These are phyloP conservation scores for Globisporangium cystogenes DNA, from an alignment of 352 stramenopile species.

Conservation along the genomic window DNA sequence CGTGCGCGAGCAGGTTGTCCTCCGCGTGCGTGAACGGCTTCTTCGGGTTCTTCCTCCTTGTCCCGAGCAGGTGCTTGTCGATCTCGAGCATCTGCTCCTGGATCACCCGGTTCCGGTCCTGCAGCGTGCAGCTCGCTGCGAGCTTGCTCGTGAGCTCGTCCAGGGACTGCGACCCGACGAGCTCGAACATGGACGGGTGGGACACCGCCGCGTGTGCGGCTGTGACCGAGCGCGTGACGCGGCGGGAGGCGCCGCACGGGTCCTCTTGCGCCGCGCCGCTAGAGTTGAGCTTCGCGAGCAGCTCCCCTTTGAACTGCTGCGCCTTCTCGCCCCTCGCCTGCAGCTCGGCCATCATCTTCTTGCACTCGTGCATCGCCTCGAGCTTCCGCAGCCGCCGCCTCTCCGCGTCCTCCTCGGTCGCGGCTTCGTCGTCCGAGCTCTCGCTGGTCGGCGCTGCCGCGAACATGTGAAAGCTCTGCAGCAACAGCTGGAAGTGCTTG, in stretches of 20 bases:
- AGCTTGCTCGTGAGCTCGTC: constrained; percentile 50
- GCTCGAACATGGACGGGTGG: constrained; percentile 84
- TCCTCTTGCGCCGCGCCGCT: constrained; percentile 11
- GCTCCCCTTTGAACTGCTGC: constrained; percentile 49
- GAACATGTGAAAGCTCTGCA: constrained; percentile 68
- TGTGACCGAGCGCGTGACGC: constrained; percentile 74
- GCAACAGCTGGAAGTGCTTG: constrained; percentile 79
- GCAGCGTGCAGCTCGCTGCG: constrained; percentile 29
- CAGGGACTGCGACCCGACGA: constrained; percentile 60
- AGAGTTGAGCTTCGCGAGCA: constrained; percentile 60
- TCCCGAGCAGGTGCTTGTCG: constrained; percentile 59
- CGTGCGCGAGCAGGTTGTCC: constrained; percentile 62
- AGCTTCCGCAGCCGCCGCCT: background rate
- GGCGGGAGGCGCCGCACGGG: constrained; percentile 20
- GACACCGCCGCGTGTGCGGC: constrained; percentile 72
- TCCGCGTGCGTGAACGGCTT: constrained; percentile 51
- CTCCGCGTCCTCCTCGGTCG: background rate
- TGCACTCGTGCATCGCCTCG: constrained; percentile 25
- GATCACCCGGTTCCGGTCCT: constrained; percentile 45
- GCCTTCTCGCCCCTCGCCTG: constrained; percentile 57
- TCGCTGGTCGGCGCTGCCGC: constrained; percentile 7
- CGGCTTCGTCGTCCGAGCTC: background rate
- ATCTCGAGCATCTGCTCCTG: constrained; percentile 62
- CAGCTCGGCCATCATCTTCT: constrained; percentile 62
- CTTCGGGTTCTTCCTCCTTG: constrained; percentile 37